phyloP scores from a whole-genome alignment of 352 stramenopile species.

The Phytophthora pistaciae region DNA sequence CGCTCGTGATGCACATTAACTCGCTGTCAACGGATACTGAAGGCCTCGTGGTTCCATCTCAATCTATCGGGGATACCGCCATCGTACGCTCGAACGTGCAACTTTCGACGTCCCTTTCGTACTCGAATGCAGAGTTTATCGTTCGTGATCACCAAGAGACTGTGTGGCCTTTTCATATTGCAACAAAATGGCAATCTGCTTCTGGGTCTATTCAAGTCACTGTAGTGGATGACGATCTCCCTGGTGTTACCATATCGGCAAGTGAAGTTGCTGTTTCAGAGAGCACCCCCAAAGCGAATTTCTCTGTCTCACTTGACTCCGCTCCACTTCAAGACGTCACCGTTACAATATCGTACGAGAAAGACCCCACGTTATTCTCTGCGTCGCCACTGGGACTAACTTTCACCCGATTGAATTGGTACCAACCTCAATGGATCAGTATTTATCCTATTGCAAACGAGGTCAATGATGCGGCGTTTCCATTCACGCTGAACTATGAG shows the following conservation, averaged over 20 bases:
- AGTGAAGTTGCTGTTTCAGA: constrained; percentile 54
- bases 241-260: constrained; percentile 60
- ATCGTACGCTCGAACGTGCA: constrained; percentile 34
- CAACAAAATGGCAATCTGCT: constrained; percentile 40
- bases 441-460: constrained; percentile 56
- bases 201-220: constrained; percentile 45
- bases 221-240: constrained; percentile 73
- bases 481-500: constrained; percentile 65
- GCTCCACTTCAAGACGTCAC: constrained; percentile 56
- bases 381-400: constrained; percentile 50
- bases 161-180: constrained; percentile 52
- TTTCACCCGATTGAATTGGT: constrained; percentile 65
- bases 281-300: constrained; percentile 50
- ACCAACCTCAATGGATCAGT: constrained; percentile 52
- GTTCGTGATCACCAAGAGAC: constrained; percentile 34
- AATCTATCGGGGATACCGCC: constrained; percentile 32
- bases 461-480: constrained; percentile 57
- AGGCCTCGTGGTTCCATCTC: constrained; percentile 32
- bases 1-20: constrained; percentile 45
- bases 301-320: constrained; percentile 69
- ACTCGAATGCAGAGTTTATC: constrained; percentile 53
- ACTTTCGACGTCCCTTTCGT: constrained; percentile 40
- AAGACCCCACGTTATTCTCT: constrained; percentile 45
- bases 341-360: constrained; percentile 55
- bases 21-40: constrained; percentile 39